Evolutionary conservation across 148 eudicot species (phyloP).

Genomic region (Tetragonia tetragonoides): DNA sequence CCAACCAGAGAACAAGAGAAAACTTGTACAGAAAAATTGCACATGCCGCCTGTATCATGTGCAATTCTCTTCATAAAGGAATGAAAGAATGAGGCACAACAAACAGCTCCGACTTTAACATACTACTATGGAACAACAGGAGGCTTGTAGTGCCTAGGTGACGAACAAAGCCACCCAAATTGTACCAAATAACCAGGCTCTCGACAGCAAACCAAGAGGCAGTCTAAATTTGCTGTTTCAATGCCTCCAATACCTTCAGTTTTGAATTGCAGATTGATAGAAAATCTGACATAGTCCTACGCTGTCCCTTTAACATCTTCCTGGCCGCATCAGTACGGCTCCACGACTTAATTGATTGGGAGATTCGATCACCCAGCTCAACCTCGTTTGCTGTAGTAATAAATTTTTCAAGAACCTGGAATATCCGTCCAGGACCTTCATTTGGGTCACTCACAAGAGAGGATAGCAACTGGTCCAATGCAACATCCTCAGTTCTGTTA

Average conservation of each 20-base stretch:
- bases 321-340: slow-evolving; percentile 58
- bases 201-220: background rate
- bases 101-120: slow-evolving; percentile 5
- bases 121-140: background rate
- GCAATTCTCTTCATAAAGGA: slow-evolving; percentile 10
- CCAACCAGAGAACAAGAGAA: background rate
- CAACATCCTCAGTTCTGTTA: slow-evolving; percentile 39
- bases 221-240: slow-evolving; percentile 48
- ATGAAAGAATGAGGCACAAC: slow-evolving; percentile 32
- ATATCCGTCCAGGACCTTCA: slow-evolving; percentile 72
- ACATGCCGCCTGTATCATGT: slow-evolving; percentile 6
- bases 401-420: slow-evolving; percentile 37
- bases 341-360: slow-evolving; percentile 64
- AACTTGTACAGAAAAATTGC: slow-evolving; percentile 2
- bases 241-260: slow-evolving; percentile 45
- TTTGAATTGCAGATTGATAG: slow-evolving; percentile 70
- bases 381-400: slow-evolving; percentile 35
- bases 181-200: background rate
- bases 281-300: slow-evolving; percentile 44
- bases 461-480: slow-evolving; percentile 47
- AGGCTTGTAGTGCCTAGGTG: background rate
- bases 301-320: slow-evolving; percentile 53
- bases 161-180: background rate
- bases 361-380: slow-evolving; percentile 65
- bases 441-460: slow-evolving; percentile 28